Conservation (phyloP, 257 asterid genomes). For the Petunia secreta region DNA sequence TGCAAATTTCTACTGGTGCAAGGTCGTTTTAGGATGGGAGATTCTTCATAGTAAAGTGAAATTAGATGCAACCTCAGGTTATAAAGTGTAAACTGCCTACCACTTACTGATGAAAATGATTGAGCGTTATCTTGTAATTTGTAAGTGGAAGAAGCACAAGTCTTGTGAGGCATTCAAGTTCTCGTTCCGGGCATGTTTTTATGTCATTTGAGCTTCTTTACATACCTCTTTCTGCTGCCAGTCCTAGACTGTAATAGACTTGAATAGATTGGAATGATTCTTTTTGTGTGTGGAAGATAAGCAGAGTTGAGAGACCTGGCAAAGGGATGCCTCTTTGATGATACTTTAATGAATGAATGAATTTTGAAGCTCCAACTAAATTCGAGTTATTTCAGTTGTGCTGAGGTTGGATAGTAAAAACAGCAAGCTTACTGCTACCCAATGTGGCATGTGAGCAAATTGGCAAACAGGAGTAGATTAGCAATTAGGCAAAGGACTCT, state of each 20-base stretch:
- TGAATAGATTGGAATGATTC: not conserved
- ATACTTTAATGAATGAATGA: not conserved
- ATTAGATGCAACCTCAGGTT: not conserved
- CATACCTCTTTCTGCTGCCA: not conserved
- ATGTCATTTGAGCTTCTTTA: not conserved
- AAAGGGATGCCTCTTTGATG: not conserved
- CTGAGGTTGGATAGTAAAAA: not conserved
- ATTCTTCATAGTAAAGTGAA: not conserved
- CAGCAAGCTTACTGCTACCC: not conserved
- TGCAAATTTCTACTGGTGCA: not conserved
- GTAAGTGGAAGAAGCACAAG: not conserved
- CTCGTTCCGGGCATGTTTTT: not conserved
- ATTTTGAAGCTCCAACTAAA: not conserved
- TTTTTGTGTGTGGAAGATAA: not conserved
- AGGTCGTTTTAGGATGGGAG: not conserved
- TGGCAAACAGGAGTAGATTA: not conserved
- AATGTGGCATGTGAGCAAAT: conserved; percentile 4
- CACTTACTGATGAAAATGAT: conserved; percentile 2
- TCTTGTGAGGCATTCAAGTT: not conserved
- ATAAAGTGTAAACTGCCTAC: conserved; percentile 3
- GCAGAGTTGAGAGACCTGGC: conserved; percentile 6
- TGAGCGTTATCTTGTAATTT: not conserved
- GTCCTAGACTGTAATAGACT: conserved; percentile 2
- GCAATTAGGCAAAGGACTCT: not conserved
- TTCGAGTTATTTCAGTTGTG: conserved; percentile 11